phyloP scores from a whole-genome alignment of 2,329 filamentous ascomycete species.

The Penicillium sp. region DNA sequence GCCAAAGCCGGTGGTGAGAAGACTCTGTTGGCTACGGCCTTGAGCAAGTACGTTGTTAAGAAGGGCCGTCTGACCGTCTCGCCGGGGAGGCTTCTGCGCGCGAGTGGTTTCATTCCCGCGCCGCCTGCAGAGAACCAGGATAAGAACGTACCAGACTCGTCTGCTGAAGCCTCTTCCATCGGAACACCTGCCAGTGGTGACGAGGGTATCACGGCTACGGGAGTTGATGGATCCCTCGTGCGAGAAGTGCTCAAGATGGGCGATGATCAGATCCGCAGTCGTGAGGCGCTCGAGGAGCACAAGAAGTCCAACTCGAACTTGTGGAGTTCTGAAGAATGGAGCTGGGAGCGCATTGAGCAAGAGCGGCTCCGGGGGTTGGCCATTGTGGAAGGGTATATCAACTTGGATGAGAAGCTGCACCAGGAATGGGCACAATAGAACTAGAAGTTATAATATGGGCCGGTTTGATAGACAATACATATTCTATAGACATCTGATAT shows the following conservation, averaged over 20 bases:
- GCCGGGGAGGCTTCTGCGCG: conserved; percentile 67
- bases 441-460: not conserved
- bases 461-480: not conserved
- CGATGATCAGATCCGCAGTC: conserved; percentile 27
- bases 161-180: conserved; percentile 26
- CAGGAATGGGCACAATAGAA: conserved; percentile 40
- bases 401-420: conserved; percentile 49
- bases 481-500: not conserved
- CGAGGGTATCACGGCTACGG: conserved; percentile 32
- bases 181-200: conserved; percentile 28
- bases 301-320: conserved; percentile 29
- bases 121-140: conserved; percentile 55
- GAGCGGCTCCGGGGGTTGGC: conserved; percentile 53
- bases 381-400: conserved; percentile 52
- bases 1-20: conserved; percentile 50
- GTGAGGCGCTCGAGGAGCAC: conserved; percentile 28
- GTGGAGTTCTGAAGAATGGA: conserved; percentile 47
- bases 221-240: conserved; percentile 34
- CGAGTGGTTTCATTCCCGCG: conserved; percentile 68
- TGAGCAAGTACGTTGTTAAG: conserved; percentile 81
- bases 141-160: conserved; percentile 19
- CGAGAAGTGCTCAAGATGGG: conserved; percentile 35
- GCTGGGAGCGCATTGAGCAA: conserved; percentile 56
- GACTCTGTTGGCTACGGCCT: conserved; percentile 63
- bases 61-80: conserved; percentile 76